phyloP scores from a whole-genome alignment of 225 moss, liverwort and hornwort species.

The Thuidium tamariscinum region DNA sequence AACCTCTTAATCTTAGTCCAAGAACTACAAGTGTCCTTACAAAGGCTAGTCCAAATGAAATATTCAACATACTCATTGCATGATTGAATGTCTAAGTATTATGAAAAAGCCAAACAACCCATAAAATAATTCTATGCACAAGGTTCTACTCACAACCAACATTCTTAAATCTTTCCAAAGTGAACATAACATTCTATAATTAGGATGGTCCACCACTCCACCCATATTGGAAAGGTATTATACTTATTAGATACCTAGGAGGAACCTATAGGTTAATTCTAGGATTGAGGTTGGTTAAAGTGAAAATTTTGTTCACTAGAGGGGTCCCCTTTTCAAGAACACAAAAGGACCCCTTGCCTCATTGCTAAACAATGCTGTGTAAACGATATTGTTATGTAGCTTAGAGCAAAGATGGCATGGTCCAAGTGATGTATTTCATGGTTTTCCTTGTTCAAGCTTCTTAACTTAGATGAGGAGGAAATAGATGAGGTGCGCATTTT shows the following conservation, averaged over 20 bases:
- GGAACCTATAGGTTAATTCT: no score
- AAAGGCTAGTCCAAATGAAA: neutral
- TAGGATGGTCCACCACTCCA: neutral
- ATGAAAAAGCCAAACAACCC: neutral
- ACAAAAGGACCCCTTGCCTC: neutral
- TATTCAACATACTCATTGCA: neutral
- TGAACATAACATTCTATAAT: neutral
- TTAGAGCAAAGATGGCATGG: neutral
- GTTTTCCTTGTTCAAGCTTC: neutral
- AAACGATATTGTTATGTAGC: neutral
- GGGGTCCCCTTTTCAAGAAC: neutral
- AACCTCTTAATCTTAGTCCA: neutral
- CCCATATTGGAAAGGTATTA: neutral
- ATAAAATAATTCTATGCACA: fast-evolving
- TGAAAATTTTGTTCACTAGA: neutral
- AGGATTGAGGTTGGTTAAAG: fast-evolving
- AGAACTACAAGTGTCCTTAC: fast-evolving
- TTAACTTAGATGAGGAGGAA: neutral
- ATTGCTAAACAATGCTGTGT: neutral
- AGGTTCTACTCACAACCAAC: fast-evolving
- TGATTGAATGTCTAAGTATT: neutral
- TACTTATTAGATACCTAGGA: fast-evolving
- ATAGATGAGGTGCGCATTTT: neutral
- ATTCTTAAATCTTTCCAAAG: fast-evolving
- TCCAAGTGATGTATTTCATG: neutral